Base-by-base conservation (phyloP, 331 rosid genomes). In the Saraca asoca region DNA sequence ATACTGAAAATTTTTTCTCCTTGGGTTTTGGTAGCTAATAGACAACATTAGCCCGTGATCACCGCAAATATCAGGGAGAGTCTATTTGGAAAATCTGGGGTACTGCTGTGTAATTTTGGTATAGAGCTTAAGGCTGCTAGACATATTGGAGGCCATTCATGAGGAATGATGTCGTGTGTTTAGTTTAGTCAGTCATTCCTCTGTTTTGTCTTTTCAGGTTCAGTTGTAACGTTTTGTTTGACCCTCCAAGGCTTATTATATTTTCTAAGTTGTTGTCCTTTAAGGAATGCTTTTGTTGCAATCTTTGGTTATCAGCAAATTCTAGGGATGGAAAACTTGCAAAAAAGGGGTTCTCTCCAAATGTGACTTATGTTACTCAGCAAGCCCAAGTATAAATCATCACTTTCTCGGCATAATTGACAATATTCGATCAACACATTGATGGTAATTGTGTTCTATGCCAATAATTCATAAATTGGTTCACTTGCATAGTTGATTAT, bases 151-250 rank as follows among this genome's bases (percentile, higher is more conserved):
- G 48, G 75, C 15, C 76, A 44, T 72, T 63, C 65, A 70, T 17
- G 51, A 62, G 74, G 67, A 69, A 77, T 75, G 62, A 44, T 55
- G 42, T 37, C 51, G 37, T 75, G 59, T 71, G 67, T 70, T 75
- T 60, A 66, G 59, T 39, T 37, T 49, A 64, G 75, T 37, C 10
- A 29, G 45, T 62, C 79, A 53, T 69, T 76, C 60, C 69, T 50
- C 52, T 69, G 20, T 67, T 67, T 55, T 78, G 78, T 72, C 51
- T 14, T 76, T 53, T 24, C 53, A 59, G 81, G 68, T 62, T 80
- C 82, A 29, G 75, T 63, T 81, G 81, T 81, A 81, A 59, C 62
- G 69, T 79, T 74, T 69, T 69, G 77, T 56, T 73, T 67, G 73
- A 55, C 71, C 70, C 48, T 60, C 58, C 6, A 9, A 37, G 56